Evolutionary conservation across 768 basidiomycete species (phyloP).

Genomic region (Termitomyces eurrhizus): DNA sequence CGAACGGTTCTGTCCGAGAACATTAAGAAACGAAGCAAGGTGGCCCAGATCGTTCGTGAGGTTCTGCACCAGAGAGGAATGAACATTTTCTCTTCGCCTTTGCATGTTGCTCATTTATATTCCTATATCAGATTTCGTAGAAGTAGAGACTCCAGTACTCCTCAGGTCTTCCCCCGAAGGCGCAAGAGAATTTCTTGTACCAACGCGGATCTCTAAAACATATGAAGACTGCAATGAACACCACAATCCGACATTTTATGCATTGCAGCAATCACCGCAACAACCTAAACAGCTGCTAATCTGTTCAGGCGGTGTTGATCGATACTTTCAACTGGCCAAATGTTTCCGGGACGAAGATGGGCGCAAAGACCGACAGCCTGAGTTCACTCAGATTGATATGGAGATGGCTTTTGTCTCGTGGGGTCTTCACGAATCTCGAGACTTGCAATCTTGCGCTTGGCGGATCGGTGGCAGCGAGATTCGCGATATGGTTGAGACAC

Average conservation of each 20-base stretch:
- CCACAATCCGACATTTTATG: constrained; percentile 62
- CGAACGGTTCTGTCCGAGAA: constrained; percentile 71
- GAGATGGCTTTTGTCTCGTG: constrained; percentile 96
- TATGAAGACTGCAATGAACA: constrained; percentile 15
- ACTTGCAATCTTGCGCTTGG: constrained; percentile 45
- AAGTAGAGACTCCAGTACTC: constrained; percentile 91
- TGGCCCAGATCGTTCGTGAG: constrained; percentile 74
- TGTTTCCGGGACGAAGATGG: constrained; percentile 98
- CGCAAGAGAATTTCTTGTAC: constrained; percentile 90
- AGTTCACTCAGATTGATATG: constrained; percentile 95
- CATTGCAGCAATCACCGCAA: constrained; percentile 92
- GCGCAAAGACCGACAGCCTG: constrained; percentile 91
- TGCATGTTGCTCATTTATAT: constrained; percentile 8
- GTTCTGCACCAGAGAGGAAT: constrained; percentile 71
- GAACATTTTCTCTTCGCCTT: constrained; percentile 6
- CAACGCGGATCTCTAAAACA: constrained; percentile 51
- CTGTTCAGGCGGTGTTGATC: constrained; percentile 83
- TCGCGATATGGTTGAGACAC: constrained; percentile 69
- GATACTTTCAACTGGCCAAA: constrained; percentile 89
- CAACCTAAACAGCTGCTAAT: constrained; percentile 94
- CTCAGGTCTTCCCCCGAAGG: constrained; percentile 93
- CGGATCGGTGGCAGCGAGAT: constrained; percentile 85
- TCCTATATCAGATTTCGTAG: constrained; percentile 68
- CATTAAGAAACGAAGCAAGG: constrained; percentile 74
- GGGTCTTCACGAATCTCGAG: constrained; percentile 36